phyloP scores from a whole-genome alignment of 345 rosid species.

The Populus deltoides region DNA sequence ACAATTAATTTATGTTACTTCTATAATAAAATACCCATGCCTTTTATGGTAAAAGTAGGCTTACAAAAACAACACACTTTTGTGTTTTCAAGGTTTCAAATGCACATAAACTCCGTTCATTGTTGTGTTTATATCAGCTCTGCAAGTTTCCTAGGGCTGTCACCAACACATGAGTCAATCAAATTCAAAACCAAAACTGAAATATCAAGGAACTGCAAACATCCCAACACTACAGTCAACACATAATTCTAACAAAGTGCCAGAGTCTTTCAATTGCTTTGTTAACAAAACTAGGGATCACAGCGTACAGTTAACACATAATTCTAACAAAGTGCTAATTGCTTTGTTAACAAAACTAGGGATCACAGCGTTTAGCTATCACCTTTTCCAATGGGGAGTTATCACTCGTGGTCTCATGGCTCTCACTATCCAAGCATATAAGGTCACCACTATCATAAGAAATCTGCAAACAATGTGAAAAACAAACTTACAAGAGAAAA shows the following conservation, averaged over 20 bases:
- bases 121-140: not conserved
- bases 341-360: not conserved
- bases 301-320: not conserved
- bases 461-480: constrained; percentile 36
- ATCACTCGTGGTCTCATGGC: constrained; percentile 44
- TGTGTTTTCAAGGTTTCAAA: not conserved
- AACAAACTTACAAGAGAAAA: not conserved
- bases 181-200: not conserved
- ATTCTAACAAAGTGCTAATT: not conserved
- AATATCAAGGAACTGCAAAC: not conserved
- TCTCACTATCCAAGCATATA: constrained; percentile 48
- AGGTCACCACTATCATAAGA: constrained; percentile 48
- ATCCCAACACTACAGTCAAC: not conserved
- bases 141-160: not conserved
- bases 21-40: no score
- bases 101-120: not conserved
- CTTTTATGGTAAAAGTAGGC: no score
- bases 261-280: not conserved
- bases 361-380: constrained; percentile 11
- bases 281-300: not conserved
- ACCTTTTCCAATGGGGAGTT: constrained; percentile 43
- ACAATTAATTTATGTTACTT: no score
- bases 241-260: not conserved
- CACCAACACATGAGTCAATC: not conserved
- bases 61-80: no score